Percentiles rank a stretch among this genome's conserved stretches.
Evolutionary conservation across 2,329 filamentous ascomycete genomes (phyloP).

Genomic region (Colletotrichum lupini): DNA sequence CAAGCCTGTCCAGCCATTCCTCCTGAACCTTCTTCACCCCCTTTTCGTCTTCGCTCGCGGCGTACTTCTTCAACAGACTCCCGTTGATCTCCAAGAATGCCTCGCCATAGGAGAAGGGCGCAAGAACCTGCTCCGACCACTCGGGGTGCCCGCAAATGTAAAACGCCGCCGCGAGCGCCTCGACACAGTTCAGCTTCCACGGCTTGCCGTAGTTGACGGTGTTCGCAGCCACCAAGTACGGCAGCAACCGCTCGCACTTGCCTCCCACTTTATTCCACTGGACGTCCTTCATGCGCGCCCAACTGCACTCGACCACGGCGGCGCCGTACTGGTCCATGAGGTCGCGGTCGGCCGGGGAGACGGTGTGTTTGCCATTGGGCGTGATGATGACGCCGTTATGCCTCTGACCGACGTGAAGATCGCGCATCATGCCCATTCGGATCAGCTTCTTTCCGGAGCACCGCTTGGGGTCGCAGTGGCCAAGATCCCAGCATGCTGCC

Average conservation of each 20-base stretch:
- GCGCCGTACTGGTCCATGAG: constrained; percentile 90
- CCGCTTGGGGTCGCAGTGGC: constrained; percentile 96
- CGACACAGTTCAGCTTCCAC: constrained; percentile 94
- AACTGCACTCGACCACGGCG: constrained; percentile 96
- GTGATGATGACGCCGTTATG: constrained; percentile 93
- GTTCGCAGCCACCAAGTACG: constrained; percentile 96
- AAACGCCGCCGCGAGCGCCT: constrained; percentile 92
- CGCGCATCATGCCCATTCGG: constrained; percentile 91
- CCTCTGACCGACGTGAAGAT: constrained; percentile 90
- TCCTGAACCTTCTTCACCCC: constrained; percentile 86
- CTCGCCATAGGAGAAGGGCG: constrained; percentile 87
- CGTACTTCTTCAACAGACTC: constrained; percentile 84
- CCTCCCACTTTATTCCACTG: constrained; percentile 93
- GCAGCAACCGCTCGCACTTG: constrained; percentile 89
- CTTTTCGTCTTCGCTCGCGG: constrained; percentile 83
- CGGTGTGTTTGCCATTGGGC: constrained; percentile 87
- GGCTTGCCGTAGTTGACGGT: constrained; percentile 97
- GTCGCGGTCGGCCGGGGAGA: constrained; percentile 85
- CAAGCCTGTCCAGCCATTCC: constrained; percentile 89
- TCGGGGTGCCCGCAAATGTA: constrained; percentile 91
- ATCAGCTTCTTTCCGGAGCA: constrained; percentile 97
- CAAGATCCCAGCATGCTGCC: constrained; percentile 97
- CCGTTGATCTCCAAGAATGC: constrained; percentile 93
- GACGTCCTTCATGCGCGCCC: constrained; percentile 92
- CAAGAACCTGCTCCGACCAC: constrained; percentile 87